Evolutionary conservation across 805 yeast genomes (phyloP), one percentile per base, ranked within the genome.

Genomic region (Saccharomycopsis babjevae): DNA sequence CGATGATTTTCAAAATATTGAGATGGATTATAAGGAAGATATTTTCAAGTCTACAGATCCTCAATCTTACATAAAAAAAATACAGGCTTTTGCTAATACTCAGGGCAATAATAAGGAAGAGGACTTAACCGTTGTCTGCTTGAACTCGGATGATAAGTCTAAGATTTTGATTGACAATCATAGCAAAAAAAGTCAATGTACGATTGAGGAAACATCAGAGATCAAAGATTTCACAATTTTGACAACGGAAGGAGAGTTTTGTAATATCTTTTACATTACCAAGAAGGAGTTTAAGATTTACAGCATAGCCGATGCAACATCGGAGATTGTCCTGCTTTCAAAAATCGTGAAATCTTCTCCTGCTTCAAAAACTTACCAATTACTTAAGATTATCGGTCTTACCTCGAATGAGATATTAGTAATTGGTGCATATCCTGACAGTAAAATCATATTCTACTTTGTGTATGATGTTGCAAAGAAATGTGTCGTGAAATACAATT

Each of bases 11-110:
- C 25, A 15, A 25, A 28, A 18, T 25, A 38, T 55, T 11, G 56
- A 54, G 22, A 20, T 54, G 56, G 42, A 54, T 20, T 25, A 42
- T 39, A 25, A 13, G 25, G 54, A 43, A 25, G 46, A 40, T 8
- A 22, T 59, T 20, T 55, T 59, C 28, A 36, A 59, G 18, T 50
- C 46, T 18, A n/a, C 4, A 11, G 58, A 59, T 22, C 58, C 58
- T 6, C 61, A 59, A 30, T 30, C 57, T 13, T 60, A 60, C 30
- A 57, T 60, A 8, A 60, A 60, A 39, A 60, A 60, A 28, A 57
- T 60, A 15, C 57, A 39, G 7, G 20, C 28, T 46, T 46, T 8
- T 16, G 39, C 46, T 15, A 25, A 22, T 8, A 13, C 7, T 11
- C 34, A 38, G 28, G 34, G 13, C 13, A 50, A 15, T 10, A 11